Base-by-base conservation (phyloP, 2,329 filamentous ascomycete species). In the Fusarium sp. region DNA sequence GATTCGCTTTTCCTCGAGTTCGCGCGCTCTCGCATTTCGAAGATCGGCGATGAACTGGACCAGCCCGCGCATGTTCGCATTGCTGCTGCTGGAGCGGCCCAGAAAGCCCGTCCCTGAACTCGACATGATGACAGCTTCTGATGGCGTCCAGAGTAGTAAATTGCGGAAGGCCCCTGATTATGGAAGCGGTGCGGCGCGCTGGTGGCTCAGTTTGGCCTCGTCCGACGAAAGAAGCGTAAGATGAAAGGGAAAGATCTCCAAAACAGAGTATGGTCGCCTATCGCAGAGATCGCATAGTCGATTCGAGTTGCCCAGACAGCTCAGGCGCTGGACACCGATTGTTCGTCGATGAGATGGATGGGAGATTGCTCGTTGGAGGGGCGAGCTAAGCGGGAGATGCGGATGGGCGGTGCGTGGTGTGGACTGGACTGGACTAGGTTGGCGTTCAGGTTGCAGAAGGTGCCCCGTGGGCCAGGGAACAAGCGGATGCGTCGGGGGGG, bases 21-120 rank as follows among this genome's bases (percentile, higher is more conserved):
- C 96, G 71, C 97, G 91, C 55, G 97, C 96, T 83, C 96, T 90
- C 62, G 96, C 96, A 83, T 99, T 99, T 81, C 96, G 89, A 79
- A 99, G 84, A 83, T 99, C 96, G 71, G 96, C 96, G 82, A 99
- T 99, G 86, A 99, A 99, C 82, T 98, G 97, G 56, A 99, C 96
- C 77, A 99, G 87, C 31, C 96, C 96, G 76, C 91, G 89, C 91
- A 92, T 92, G 80, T 92, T 92, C 44, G 90, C 87, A 81, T 89
- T 92, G 81, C 86, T 90, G 77, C 85, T 90, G 79, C 85, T 90
- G 75, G 90, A 92, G 75, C 91, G 90, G 86, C 90, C 89, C 70
- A 92, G 87, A 73, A 92, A 92, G 82, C 90, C 88, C 79, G 86
- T 84, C 33, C 85, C 84, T n/a, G 86, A 84, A 63, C 88, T 87